Percentiles rank a stretch among this genome's conserved stretches.
Conservation (phyloP, 768 basidiomycete genomes). For the Leccinum pellstonianum region DNA sequence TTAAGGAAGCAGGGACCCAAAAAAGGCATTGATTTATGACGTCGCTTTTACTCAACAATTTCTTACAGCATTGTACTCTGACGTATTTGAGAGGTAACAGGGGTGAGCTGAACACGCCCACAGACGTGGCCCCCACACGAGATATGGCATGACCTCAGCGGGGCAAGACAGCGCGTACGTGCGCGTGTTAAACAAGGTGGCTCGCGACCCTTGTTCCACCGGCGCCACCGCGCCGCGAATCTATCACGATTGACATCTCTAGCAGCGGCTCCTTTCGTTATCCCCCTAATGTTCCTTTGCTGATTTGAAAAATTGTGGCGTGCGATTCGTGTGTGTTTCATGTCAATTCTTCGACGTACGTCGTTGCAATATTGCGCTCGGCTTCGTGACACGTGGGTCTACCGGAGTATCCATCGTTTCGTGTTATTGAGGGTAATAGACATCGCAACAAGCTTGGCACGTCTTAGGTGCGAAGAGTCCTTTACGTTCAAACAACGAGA, state of each 20-base stretch:
- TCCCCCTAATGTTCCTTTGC: background rate
- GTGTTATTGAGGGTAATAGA: background rate
- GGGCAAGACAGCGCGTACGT: background rate
- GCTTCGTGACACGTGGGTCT: background rate
- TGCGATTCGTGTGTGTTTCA: background rate
- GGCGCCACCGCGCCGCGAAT: background rate
- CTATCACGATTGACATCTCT: slow-evolving; percentile 1
- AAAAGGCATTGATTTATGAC: background rate
- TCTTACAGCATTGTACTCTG: background rate
- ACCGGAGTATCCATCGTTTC: background rate
- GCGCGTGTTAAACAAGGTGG: slow-evolving; percentile 5
- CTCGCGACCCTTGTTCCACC: slow-evolving; percentile 1
- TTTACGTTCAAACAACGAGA: background rate
- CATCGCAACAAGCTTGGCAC: background rate
- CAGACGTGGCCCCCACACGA: background rate
- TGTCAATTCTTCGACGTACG: background rate
- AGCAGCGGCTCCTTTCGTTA: background rate
- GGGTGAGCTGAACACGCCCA: background rate
- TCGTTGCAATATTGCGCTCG: background rate
- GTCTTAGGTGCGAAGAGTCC: background rate
- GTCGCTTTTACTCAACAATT: background rate
- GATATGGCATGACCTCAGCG: background rate
- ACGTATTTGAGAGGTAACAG: slow-evolving; percentile 2
- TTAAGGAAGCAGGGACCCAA: background rate
- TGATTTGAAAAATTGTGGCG: background rate